phyloP scores from a whole-genome alignment of 352 stramenopile species.

The Lagenidium giganteum region DNA sequence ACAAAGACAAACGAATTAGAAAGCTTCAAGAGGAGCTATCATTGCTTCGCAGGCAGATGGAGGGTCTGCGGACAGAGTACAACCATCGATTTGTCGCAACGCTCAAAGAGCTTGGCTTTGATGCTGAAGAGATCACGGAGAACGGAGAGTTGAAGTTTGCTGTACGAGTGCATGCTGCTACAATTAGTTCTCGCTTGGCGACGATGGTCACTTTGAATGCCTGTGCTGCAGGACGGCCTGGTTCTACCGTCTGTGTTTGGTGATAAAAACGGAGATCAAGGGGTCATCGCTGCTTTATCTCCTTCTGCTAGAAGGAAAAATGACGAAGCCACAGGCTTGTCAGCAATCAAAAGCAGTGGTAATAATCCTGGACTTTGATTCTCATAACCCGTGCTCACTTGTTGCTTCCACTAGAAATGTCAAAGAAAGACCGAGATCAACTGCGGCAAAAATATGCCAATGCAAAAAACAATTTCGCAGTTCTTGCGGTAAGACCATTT shows the following conservation, averaged over 20 bases:
- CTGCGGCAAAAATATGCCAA: constrained; percentile 76
- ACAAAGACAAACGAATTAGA: constrained; percentile 82
- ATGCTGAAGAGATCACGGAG: constrained; percentile 72
- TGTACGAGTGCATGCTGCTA: constrained; percentile 18
- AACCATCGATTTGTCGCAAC: constrained; percentile 69
- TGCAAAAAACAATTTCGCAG: constrained; percentile 72
- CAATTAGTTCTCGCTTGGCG: background rate
- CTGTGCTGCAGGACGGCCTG: constrained; percentile 44
- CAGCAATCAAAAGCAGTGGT: no score
- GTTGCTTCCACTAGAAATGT: no score
- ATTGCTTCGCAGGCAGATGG: constrained; percentile 51
- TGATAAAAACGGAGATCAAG: constrained; percentile 10
- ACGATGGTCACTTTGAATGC: no score
- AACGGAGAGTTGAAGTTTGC: constrained; percentile 80
- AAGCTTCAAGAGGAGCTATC: constrained; percentile 77
- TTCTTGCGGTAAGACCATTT: constrained; percentile 40
- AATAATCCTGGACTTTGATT: no score
- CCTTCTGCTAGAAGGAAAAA: constrained; percentile 4
- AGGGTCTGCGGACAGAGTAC: constrained; percentile 64
- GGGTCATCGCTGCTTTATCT: constrained; percentile 1
- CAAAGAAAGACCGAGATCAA: constrained; percentile 57
- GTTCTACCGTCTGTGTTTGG: constrained; percentile 61
- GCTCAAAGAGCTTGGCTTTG: constrained; percentile 73
- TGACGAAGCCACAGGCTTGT: no score
- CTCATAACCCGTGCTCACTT: no score